Percentiles rank a stretch among this genome's conserved stretches.
phyloP scores from a whole-genome alignment of 257 asterid species.

The Salvia splendens region DNA sequence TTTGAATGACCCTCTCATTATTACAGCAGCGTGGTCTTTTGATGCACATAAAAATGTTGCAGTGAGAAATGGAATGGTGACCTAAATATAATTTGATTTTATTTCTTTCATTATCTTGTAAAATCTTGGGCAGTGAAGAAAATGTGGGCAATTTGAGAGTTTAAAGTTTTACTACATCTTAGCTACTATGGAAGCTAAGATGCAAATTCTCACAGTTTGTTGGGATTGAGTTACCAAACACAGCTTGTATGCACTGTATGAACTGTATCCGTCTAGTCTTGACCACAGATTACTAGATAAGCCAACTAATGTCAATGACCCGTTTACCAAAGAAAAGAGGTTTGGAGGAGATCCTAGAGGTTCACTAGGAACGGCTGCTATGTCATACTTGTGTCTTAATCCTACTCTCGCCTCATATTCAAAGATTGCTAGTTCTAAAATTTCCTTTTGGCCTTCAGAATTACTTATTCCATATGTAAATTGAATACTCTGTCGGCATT shows the following conservation, averaged over 20 bases:
- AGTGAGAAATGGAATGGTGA: background rate
- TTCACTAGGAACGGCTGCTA: background rate
- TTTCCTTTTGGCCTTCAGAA: slow-evolving; percentile 10
- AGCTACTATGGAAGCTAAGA: slow-evolving; percentile 3
- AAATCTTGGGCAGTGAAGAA: slow-evolving; percentile 1
- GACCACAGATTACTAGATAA: background rate
- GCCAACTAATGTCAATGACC: slow-evolving; percentile 14
- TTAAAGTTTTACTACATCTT: background rate
- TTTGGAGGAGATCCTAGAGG: background rate
- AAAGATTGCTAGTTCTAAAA: slow-evolving; percentile 21
- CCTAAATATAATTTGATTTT: background rate
- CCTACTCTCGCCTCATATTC: background rate
- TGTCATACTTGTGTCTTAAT: background rate
- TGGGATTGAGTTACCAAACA: slow-evolving; percentile 5
- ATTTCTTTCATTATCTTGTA: no score
- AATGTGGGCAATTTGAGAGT: slow-evolving; percentile 5
- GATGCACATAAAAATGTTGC: slow-evolving; percentile 10
- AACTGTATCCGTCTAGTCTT: background rate
- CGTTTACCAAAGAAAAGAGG: background rate
- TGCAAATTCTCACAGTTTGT: slow-evolving; percentile 5
- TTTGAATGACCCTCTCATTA: slow-evolving; percentile 18
- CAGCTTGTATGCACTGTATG: background rate
- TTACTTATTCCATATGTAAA: slow-evolving; percentile 20
- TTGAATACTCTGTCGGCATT: slow-evolving; percentile 21
- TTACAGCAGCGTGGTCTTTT: slow-evolving; percentile 4